These are phyloP conservation scores for Ramularia endophylla DNA, from an alignment of 2,329 filamentous ascomycete species.

Conservation along the genomic window DNA sequence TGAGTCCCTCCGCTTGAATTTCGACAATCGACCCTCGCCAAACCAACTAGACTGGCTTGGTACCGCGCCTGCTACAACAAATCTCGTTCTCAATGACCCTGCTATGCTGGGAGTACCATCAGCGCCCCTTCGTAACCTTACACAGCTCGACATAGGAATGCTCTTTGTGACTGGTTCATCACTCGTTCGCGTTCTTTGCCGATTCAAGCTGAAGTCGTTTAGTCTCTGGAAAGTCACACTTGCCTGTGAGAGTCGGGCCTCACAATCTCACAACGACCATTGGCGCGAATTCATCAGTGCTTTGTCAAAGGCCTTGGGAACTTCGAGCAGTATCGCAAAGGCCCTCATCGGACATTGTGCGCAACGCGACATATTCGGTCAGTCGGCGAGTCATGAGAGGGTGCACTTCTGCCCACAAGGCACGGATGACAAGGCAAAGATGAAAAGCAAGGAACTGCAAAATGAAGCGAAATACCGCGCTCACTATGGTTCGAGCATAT, in stretches of 20 bases:
- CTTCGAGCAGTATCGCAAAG: slow-evolving; percentile 2
- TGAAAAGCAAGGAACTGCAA: slow-evolving; percentile 1
- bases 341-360: slow-evolving; percentile 7
- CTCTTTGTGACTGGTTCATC: slow-evolving; percentile 1
- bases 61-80: not conserved
- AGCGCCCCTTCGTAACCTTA: slow-evolving; percentile 10
- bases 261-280: slow-evolving; percentile 1
- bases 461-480: slow-evolving; percentile 1
- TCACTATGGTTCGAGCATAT: not conserved
- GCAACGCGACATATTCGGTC: too few relatives aligned
- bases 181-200: slow-evolving; percentile 16
- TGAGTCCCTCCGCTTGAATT: slow-evolving; percentile 23
- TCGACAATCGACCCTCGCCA: slow-evolving; percentile 6
- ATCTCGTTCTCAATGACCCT: not conserved
- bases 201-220: slow-evolving; percentile 17
- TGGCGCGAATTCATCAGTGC: slow-evolving; percentile 8
- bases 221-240: slow-evolving; percentile 20
- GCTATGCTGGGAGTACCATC: slow-evolving; percentile 4
- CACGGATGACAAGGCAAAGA: slow-evolving; percentile 3
- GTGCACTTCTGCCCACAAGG: slow-evolving; percentile 4
- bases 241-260: not conserved
- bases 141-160: slow-evolving; percentile 18
- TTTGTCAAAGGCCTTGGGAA: slow-evolving; percentile 3
- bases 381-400: not conserved
- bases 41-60: slow-evolving; percentile 9